Conservation (phyloP, 192 early-diverging fungal genomes). For the Umbelopsis sp. region DNA sequence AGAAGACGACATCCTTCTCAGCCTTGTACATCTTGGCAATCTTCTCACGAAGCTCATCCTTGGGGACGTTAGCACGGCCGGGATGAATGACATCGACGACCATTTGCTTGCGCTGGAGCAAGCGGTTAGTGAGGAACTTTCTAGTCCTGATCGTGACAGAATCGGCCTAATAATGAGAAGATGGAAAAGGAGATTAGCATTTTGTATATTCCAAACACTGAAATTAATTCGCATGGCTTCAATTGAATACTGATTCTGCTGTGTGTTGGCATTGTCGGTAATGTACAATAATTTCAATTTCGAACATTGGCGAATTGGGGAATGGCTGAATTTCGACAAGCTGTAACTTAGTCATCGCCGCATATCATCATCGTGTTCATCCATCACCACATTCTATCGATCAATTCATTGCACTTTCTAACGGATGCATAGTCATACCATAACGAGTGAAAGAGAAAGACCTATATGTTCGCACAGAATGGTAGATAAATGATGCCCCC, state of each 20-base stretch:
- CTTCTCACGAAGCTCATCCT: slow-evolving; percentile 91
- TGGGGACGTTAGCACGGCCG: slow-evolving; percentile 89
- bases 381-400: slow-evolving; percentile 8
- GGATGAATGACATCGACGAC: slow-evolving; percentile 97
- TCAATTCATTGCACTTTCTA: slow-evolving; percentile 17
- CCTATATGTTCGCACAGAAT: neutral
- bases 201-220: neutral
- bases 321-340: slow-evolving; percentile 1
- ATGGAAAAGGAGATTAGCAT: neutral
- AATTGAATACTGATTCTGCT: neutral
- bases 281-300: neutral
- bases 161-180: slow-evolving; percentile 31
- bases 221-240: no score
- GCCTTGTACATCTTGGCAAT: slow-evolving; percentile 95
- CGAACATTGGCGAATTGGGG: neutral
- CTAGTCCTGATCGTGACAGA: slow-evolving; percentile 95
- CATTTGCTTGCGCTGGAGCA: slow-evolving; percentile 97
- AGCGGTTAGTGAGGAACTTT: slow-evolving; percentile 99
- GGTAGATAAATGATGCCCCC: neutral
- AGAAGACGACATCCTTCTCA: slow-evolving; percentile 85
- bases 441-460: slow-evolving; percentile 17
- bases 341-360: neutral
- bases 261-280: neutral
- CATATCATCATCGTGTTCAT: neutral
- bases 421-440: slow-evolving; percentile 19